Evolutionary conservation across 768 basidiomycete species (phyloP), one percentile per base, ranked within the genome.

Genomic region (Hypholoma fasciculare): DNA sequence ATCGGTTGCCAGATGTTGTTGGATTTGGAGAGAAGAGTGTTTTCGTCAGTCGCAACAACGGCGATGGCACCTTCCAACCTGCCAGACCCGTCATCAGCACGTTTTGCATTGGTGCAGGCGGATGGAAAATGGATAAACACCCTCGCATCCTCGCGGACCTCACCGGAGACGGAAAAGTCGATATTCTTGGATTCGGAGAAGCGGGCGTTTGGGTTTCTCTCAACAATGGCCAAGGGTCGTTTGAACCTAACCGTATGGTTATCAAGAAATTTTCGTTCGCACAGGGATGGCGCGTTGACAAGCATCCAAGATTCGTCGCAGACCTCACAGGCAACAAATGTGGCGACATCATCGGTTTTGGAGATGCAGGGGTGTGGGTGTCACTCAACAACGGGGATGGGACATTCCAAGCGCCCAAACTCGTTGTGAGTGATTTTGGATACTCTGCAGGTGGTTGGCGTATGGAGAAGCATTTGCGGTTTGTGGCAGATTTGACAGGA

Each of bases 271-370:
- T 57, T 16, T 36, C 47, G 34, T 30, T 8, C 13, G n/a, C 14
- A 26, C 47, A 50, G 7, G 46, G 46, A 13, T 47, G 46, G 46
- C 13, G 46, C 8, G 23, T 47, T 3, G 17, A 47, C 17, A 19
- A 23, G 46, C 46, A 47, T n/a, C 46, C 46, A 23, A 13, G 46
- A 23, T 47, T 47, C 46, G 23, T 47, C 13, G 62, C 40, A 16
- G 58, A 65, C 36, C 44, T 58, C 14, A 61, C 59, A 4, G 58
- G 60, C 27, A 23, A 61, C 37, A 48, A 55, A 40, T 17, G 38
- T n/a, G 44, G 37, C 2, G 64, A 65, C 37, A 54, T 63, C 38
- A 49, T 65, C 4, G 64, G 60, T 1, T 63, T 65, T 9, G 62
- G 60, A 1, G 49, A 63, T 5, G 38, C 14, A 1, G 62, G 62